phyloP scores from a whole-genome alignment of 805 yeast species.

The Tetrapisispora fleetii region DNA sequence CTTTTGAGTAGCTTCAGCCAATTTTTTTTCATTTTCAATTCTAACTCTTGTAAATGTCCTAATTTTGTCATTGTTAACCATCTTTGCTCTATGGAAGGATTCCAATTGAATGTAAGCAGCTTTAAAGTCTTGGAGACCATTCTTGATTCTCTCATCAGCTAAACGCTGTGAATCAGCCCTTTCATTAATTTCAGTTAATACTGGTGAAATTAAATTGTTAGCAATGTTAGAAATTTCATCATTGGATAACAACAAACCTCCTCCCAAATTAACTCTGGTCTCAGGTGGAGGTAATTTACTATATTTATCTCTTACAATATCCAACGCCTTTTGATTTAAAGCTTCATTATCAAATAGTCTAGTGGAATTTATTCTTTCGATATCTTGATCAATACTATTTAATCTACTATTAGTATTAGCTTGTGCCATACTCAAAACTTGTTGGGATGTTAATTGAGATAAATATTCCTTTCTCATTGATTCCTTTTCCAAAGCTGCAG shows the following conservation, averaged over 20 bases:
- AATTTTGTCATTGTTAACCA: conserved; percentile 32
- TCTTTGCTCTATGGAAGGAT: conserved; percentile 31
- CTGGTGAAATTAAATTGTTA: conserved; percentile 69
- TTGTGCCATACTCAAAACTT: conserved; percentile 43
- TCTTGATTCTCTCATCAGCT: conserved; percentile 38
- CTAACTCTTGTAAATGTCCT: conserved; percentile 36
- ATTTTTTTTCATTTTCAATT: conserved; percentile 20
- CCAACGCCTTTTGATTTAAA: conserved; percentile 63
- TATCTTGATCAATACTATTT: conserved; percentile 36
- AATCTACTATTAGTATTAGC: conserved; percentile 38
- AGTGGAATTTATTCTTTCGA: conserved; percentile 1
- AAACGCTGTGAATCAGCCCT: conserved; percentile 64
- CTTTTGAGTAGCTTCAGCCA: conserved; percentile 38
- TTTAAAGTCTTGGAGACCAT: conserved; percentile 30
- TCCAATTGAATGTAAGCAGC: conserved; percentile 35
- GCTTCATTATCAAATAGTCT: conserved; percentile 35
- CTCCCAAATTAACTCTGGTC: conserved; percentile 71
- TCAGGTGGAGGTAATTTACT: conserved; percentile 30
- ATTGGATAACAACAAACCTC: conserved; percentile 70
- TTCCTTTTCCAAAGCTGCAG: conserved; percentile 2
- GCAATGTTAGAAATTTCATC: conserved; percentile 77
- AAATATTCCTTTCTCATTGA: conserved; percentile 18
- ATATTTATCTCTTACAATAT: conserved; percentile 61
- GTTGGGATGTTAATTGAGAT: conserved; percentile 25
- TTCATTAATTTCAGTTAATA: conserved; percentile 57